Conservation (phyloP, 2,329 filamentous ascomycete genomes). For the Neurospora sp. region DNA sequence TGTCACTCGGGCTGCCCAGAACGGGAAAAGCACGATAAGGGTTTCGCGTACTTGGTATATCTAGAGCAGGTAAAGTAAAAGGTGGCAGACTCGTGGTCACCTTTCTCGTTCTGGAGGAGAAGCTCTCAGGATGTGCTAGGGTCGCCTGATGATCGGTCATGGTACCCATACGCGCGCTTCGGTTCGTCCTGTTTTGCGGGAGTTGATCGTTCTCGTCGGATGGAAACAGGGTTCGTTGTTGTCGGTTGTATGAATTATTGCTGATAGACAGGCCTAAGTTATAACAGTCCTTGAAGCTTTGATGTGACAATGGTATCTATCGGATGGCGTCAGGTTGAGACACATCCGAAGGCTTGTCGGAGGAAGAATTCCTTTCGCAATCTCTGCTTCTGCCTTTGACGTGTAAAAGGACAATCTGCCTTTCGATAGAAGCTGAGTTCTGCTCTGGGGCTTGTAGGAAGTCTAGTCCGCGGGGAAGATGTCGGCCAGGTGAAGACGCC, state of each 20-base stretch:
- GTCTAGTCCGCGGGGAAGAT: background rate
- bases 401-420: background rate
- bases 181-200: background rate
- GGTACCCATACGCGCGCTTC: background rate
- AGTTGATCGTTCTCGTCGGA: background rate
- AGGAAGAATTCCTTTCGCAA: background rate
- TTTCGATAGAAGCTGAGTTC: background rate
- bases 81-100: slow-evolving; percentile 58
- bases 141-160: background rate
- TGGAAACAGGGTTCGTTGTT: background rate
- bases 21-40: slow-evolving; percentile 15
- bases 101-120: slow-evolving; percentile 55
- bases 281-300: background rate
- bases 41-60: slow-evolving; percentile 36
- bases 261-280: background rate
- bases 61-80: slow-evolving; percentile 56
- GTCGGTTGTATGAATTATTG: background rate
- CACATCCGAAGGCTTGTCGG: background rate
- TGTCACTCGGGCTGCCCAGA: slow-evolving; percentile 9
- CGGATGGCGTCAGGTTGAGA: background rate
- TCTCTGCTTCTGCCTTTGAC: background rate
- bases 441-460: background rate
- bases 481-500: background rate
- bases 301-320: background rate
- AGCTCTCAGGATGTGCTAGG: slow-evolving; percentile 37